Base-by-base conservation (phyloP, 2,329 filamentous ascomycete genomes). In the Chrysosporium keratinophilum region DNA sequence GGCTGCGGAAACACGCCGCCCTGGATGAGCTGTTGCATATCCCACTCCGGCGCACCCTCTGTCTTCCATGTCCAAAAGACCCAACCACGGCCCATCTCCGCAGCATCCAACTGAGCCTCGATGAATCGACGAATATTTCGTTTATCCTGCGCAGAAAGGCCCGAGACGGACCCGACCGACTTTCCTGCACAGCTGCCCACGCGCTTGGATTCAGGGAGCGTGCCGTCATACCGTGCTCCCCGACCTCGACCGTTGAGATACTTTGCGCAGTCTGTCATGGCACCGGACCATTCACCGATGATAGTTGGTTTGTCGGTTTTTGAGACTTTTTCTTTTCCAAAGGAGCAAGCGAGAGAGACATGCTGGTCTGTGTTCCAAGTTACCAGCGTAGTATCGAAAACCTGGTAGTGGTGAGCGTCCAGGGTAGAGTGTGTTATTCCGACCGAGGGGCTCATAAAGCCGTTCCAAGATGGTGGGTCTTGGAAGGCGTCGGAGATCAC, bases 381-480 rank as follows among this genome's bases (percentile, higher is more conserved):
- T 31, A 83, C 68, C 28, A 78, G 69, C 0, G 68, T 70, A 20
- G 74, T 66, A 56, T 71, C 74, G 67, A 85, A 85, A 55, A 82
- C 74, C 63, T 85, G 78, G 64, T 86, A 87, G 63, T 85, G 80
- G 64, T 87, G 83, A 55, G 83, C 81, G 62, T 87, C 83, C 57
- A 87, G 67, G 44, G 78, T 76, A 40, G 84, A 76, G 45, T 78
- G 77, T 46, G 64, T 64, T 55, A 69, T 66, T 9, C 67, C 70
- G 28, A 65, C 63, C 17, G 68, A 71, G 1, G 71, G 70, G 1
- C 73, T 78, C 60, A 84, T 72, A 65, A 80, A 81, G 4, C 74
- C 78, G 61, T 85, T 85, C 78, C 80, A 86, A 5, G 70, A 72
- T 43, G 68, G 73, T 0, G 78, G 74, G 1, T 71, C 60, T 23